Evolutionary conservation across 2,329 filamentous ascomycete species (phyloP).

Genomic region (Lojkania enalia): DNA sequence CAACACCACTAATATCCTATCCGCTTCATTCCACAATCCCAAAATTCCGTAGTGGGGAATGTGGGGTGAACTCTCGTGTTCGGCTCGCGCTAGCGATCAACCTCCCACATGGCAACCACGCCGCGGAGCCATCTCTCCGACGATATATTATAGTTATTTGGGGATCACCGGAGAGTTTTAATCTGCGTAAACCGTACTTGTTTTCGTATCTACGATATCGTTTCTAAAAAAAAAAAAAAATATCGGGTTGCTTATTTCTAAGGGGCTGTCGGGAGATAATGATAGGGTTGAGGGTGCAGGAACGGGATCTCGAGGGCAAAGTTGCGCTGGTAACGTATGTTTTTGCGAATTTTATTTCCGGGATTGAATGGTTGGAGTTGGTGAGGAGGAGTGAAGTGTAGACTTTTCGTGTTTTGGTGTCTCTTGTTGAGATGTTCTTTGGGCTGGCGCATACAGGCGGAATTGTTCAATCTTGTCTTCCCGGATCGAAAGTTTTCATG

Average conservation of each 20-base stretch:
- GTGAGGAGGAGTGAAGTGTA: too few species aligned
- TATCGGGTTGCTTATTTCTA: neutral
- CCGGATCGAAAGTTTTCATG: too few species aligned
- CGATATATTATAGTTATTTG: neutral
- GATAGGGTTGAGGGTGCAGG: conserved; percentile 11
- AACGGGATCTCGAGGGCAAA: conserved; percentile 29
- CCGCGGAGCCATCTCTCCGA: neutral
- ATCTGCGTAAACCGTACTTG: neutral
- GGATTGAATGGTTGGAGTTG: neutral
- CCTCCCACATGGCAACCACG: neutral
- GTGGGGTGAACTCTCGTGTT: neutral
- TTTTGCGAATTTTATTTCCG: neutral
- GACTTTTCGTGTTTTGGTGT: too few species aligned
- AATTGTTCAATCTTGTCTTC: too few species aligned
- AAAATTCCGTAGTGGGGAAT: too few species aligned
- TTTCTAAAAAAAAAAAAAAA: too few species aligned
- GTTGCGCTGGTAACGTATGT: conserved; percentile 29
- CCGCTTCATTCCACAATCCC: too few species aligned
- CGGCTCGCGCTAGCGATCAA: too few species aligned
- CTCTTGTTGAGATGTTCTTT: too few species aligned
- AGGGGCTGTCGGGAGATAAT: too few species aligned
- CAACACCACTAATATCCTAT: too few species aligned
- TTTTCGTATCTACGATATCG: neutral
- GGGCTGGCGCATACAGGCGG: too few species aligned
- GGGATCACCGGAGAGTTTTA: neutral